phyloP scores from a whole-genome alignment of 1,284 basidiomycete genomes.

The Prillingera fragicola region DNA sequence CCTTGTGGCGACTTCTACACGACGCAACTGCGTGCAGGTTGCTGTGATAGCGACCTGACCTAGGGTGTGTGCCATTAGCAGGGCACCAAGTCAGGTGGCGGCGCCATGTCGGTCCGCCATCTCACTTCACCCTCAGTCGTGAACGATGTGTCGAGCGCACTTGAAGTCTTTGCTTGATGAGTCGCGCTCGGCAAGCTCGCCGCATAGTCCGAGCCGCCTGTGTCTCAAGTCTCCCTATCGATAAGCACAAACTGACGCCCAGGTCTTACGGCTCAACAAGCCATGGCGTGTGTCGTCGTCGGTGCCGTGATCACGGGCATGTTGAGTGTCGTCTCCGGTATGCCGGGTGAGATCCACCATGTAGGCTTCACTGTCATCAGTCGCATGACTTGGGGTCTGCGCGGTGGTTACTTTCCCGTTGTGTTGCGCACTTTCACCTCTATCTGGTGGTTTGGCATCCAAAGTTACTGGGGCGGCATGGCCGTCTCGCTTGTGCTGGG shows the following conservation, averaged over 20 bases:
- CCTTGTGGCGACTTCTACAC: too few relatives aligned
- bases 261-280: constrained; percentile 27
- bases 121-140: too few relatives aligned
- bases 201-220: too few relatives aligned
- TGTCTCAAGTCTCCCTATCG: too few relatives aligned
- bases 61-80: too few relatives aligned
- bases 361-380: constrained; percentile 30
- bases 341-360: constrained; percentile 26
- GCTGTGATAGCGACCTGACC: too few relatives aligned
- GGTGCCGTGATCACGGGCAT: constrained; percentile 28
- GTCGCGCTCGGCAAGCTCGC: too few relatives aligned
- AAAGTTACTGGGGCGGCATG: constrained; percentile 33
- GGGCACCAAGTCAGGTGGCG: too few relatives aligned
- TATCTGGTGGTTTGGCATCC: constrained; percentile 29
- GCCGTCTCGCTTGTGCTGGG: constrained; percentile 26
- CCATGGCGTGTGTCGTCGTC: constrained; percentile 26
- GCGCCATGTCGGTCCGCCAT: too few relatives aligned
- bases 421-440: constrained; percentile 24
- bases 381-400: constrained; percentile 30
- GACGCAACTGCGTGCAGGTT: too few relatives aligned
- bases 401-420: constrained; percentile 28
- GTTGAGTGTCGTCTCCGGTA: constrained; percentile 18
- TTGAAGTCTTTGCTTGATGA: too few relatives aligned
- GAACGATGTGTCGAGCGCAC: too few relatives aligned
- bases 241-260: not conserved